These are phyloP conservation scores for Scenedesmus sp. DNA, from an alignment of 163 green algal species.

Conservation along the genomic window DNA sequence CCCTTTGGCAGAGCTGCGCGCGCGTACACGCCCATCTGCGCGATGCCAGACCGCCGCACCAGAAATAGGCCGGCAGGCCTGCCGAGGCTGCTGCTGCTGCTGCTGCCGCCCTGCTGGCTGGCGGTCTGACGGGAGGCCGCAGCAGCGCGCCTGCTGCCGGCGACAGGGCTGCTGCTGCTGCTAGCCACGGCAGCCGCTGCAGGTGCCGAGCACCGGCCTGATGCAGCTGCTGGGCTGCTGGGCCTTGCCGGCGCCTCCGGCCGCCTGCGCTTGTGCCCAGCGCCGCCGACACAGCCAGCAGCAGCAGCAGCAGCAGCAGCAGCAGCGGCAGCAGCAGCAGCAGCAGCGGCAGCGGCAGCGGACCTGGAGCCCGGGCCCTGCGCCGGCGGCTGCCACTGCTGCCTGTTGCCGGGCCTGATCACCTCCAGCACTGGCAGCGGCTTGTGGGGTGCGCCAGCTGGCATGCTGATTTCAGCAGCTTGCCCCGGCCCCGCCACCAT, in stretches of 20 bases:
- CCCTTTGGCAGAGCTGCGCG: constrained; percentile 32
- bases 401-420: constrained; percentile 1
- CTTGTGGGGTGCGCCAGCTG: constrained; percentile 12
- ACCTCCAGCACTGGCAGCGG: constrained; percentile 6
- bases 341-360: no score
- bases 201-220: background rate
- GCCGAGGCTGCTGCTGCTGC: background rate
- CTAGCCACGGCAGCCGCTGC: background rate
- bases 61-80: constrained; percentile 39
- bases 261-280: background rate
- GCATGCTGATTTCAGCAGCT: background rate
- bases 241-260: no score
- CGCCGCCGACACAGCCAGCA: no score
- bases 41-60: constrained; percentile 64
- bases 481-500: background rate
- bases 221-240: background rate
- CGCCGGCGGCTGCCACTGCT: background rate
- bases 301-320: constrained; percentile 17
- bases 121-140: background rate
- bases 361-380: no score
- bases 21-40: constrained; percentile 63
- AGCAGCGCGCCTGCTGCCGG: background rate
- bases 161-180: background rate
- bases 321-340: no score
- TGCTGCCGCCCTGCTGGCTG: background rate